These are phyloP conservation scores for Nemophila menziesii DNA, from an alignment of 257 asterid species.

Conservation along the genomic window DNA sequence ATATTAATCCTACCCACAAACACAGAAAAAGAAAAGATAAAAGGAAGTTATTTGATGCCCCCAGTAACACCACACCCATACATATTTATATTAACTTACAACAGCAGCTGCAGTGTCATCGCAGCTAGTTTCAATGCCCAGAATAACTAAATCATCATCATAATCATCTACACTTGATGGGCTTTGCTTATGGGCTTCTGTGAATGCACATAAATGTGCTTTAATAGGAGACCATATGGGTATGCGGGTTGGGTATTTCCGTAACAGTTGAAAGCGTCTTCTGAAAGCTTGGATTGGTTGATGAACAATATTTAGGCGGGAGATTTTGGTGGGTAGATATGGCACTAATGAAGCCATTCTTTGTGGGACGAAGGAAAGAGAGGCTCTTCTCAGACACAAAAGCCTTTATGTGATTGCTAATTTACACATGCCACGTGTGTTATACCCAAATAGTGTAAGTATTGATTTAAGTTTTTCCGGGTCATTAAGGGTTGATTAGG, in stretches of 20 bases:
- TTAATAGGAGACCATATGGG: background rate
- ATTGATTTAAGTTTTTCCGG: too few species aligned
- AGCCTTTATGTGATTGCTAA: background rate
- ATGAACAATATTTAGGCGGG: slow-evolving; percentile 11
- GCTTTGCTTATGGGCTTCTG: slow-evolving; percentile 10
- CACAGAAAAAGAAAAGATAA: slow-evolving; percentile 7
- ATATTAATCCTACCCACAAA: slow-evolving; percentile 3
- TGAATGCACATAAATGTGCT: slow-evolving; percentile 1
- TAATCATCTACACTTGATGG: slow-evolving; percentile 25
- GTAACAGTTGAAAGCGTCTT: background rate
- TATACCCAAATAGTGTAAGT: too few species aligned
- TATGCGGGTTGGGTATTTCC: background rate
- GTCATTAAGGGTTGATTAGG: too few species aligned
- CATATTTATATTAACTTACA: slow-evolving; percentile 31
- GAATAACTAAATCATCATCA: slow-evolving; percentile 44
- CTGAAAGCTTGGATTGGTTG: background rate
- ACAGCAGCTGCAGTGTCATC: slow-evolving; percentile 98
- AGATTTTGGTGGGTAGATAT: slow-evolving; percentile 11
- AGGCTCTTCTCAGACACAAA: background rate
- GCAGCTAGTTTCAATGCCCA: slow-evolving; percentile 94
- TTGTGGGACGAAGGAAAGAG: background rate
- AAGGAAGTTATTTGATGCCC: background rate
- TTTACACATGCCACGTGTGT: too few species aligned
- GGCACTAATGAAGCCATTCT: slow-evolving; percentile 9
- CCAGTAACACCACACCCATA: background rate